Evolutionary conservation across 768 basidiomycete genomes (phyloP).

Genomic region (Mycena polygramma): DNA sequence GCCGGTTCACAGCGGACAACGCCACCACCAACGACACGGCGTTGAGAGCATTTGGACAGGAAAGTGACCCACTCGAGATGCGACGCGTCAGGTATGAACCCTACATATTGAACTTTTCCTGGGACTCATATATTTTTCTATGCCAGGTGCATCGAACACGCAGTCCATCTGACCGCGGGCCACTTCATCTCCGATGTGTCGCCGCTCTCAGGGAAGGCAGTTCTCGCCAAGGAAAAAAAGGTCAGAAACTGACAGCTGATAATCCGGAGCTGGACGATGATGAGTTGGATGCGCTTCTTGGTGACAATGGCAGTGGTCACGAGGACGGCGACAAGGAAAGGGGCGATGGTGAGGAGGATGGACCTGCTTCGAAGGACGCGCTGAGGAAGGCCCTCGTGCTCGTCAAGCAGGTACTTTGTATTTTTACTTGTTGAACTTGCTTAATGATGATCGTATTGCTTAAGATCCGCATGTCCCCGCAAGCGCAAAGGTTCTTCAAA

Average conservation of each 20-base stretch:
- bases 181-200: constrained; percentile 45
- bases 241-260: constrained; percentile 13
- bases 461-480: constrained; percentile 31
- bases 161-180: constrained; percentile 44
- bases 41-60: constrained; percentile 37
- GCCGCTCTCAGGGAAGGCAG: constrained; percentile 24
- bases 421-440: background rate
- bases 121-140: background rate
- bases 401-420: constrained; percentile 24
- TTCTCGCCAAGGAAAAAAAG: constrained; percentile 9
- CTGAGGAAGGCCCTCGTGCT: constrained; percentile 34
- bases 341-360: constrained; percentile 2
- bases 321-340: background rate
- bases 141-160: constrained; percentile 52
- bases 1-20: constrained; percentile 49
- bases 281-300: constrained; percentile 14
- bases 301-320: no score
- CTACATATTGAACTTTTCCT: background rate
- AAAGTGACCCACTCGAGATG: constrained; percentile 27
- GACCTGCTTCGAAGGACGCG: constrained; percentile 11
- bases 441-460: no score
- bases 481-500: constrained; percentile 34
- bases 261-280: constrained; percentile 26
- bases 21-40: constrained; percentile 45
- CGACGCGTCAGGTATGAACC: constrained; percentile 39